Evolutionary conservation across 164 flowering plant species (phyloP), one percentile per base, ranked within the genome.

Genomic region (Nelumbo lutea): DNA sequence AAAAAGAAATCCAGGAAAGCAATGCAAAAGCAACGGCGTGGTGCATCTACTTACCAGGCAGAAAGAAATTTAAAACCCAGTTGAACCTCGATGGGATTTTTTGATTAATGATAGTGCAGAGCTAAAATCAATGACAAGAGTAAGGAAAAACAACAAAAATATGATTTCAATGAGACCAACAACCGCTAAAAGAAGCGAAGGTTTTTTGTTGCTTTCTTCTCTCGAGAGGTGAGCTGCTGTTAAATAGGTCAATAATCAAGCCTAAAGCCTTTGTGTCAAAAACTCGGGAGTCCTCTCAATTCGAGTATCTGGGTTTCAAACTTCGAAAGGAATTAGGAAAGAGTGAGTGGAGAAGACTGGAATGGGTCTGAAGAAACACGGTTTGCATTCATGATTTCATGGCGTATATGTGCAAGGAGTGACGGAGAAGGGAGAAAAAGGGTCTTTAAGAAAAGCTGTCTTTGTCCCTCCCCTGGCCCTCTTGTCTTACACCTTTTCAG

Each of bases 21-120:
- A 27, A 27, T 27, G 27, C 27, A 27, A 27, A 27, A 27, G 27
- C 27, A 27, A 27, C 27, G 27, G 27, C 27, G 27, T 27, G 27
- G 27, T 27, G 27, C 27, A 27, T 27, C 27, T 40, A 58, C 39
- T 57, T 7, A 46, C 3, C 41, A 13, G 47, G 39, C 48, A 15
- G 13, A 11, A 64, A 52, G 7, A 9, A 42, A 59, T 42, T 40
- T 15, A 14, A 70, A 50, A 66, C 64, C 76, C 78, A 64, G 67
- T 64, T 64, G 27, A 69, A 71, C 7, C 15, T 50, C 41, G 55
- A 9, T 43, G 61, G 41, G 70, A 73, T 42, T 46, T 40, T 71
- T 67, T 67, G 75, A 73, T 64, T 76, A 65, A 67, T 14, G 15
- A 64, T 2, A 1, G 38, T 43, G 44, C 10, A 27, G 39, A 61